Percentiles rank a stretch among this genome's conserved stretches.
Conservation (phyloP, 2,329 filamentous ascomycete genomes). For the Trichoderma citrinoviride region DNA sequence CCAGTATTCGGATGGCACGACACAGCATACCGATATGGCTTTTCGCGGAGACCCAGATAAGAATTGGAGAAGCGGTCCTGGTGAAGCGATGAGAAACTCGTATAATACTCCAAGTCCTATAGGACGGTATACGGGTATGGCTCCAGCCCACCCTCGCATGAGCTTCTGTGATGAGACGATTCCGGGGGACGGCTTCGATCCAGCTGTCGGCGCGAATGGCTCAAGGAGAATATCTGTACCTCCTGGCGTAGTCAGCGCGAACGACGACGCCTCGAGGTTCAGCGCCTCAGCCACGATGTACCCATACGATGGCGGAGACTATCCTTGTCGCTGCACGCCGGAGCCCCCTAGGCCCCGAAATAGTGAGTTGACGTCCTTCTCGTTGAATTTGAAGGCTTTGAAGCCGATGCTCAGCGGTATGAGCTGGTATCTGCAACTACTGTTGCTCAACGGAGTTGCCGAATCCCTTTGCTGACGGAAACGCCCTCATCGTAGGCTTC, state of each 20-base stretch:
- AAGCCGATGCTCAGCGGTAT: not conserved
- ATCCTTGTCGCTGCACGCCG: slow-evolving; percentile 56
- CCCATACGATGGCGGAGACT: slow-evolving; percentile 38
- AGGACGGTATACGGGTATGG: not conserved
- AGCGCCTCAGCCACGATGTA: slow-evolving; percentile 32
- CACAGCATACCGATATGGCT: not conserved
- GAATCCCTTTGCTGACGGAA: slow-evolving; percentile 28
- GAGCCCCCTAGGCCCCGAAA: slow-evolving; percentile 57
- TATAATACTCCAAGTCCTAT: not conserved
- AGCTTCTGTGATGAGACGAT: slow-evolving; percentile 14
- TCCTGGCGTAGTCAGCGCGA: slow-evolving; percentile 46
- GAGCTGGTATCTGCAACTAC: not conserved
- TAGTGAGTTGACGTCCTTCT: slow-evolving; percentile 44
- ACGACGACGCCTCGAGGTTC: slow-evolving; percentile 34
- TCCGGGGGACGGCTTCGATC: slow-evolving; percentile 9
- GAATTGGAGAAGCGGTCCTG: not conserved
- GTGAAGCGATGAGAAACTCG: not conserved
- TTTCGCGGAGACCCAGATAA: not conserved
- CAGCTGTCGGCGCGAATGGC: not conserved
- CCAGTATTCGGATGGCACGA: not conserved
- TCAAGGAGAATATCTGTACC: slow-evolving; percentile 46
- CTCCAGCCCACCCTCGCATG: not conserved
- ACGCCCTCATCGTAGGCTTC: slow-evolving; percentile 64
- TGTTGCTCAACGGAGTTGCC: not conserved
- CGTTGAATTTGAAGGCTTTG: not conserved